phyloP scores from a whole-genome alignment of 257 asterid species.

The Penstemon davidsonii region DNA sequence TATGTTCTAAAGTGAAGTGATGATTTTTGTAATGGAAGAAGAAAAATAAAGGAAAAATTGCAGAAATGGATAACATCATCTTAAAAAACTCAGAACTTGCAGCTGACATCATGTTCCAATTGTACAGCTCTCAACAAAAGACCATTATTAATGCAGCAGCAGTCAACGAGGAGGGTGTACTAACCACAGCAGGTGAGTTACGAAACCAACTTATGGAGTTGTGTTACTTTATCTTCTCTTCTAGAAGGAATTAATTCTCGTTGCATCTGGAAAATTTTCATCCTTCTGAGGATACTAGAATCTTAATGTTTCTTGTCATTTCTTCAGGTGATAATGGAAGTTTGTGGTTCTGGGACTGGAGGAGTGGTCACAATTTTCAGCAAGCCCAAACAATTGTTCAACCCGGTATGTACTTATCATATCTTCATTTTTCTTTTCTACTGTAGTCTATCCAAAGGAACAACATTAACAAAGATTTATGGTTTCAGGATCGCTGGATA shows the following conservation, averaged over 20 bases:
- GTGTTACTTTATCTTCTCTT: background rate
- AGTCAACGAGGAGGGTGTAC: conserved; percentile 82
- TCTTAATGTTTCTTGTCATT: conserved; percentile 15
- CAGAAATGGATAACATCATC: background rate
- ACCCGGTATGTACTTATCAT: conserved; percentile 58
- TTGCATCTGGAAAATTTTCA: background rate
- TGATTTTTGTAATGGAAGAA: background rate
- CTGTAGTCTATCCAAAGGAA: background rate
- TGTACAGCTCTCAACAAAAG: conserved; percentile 87
- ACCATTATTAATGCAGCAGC: conserved; percentile 91
- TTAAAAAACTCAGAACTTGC: background rate
- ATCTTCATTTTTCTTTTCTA: background rate
- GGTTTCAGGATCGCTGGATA: conserved; percentile 80
- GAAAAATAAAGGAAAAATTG: background rate
- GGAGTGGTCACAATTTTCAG: conserved; percentile 96
- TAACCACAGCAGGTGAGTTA: conserved; percentile 84
- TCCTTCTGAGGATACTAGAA: background rate
- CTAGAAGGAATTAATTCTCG: conserved; percentile 5
- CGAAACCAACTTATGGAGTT: background rate
- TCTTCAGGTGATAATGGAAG: conserved; percentile 92
- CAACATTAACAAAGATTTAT: background rate
- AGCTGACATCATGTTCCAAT: conserved; percentile 22
- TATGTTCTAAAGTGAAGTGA: background rate
- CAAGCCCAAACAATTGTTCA: conserved; percentile 93
- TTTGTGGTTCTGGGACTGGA: conserved; percentile 99